A percentile compares a stretch with the other conserved stretches of the same genome.
Evolutionary conservation across 129 eudicot genomes (phyloP).

Genomic region (Artemisia argyi): DNA sequence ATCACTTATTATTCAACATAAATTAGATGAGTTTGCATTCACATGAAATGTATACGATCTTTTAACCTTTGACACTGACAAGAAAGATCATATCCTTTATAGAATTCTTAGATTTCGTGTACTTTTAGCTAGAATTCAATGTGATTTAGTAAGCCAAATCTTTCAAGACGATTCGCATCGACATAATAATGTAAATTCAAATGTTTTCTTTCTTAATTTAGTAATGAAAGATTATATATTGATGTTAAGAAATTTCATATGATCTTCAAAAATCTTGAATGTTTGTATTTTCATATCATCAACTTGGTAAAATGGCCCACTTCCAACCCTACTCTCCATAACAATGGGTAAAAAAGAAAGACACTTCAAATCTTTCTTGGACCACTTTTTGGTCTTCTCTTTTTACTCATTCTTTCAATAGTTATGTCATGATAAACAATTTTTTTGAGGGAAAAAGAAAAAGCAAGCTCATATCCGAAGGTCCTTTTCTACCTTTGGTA

Average conservation of each 20-base stretch:
- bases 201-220: constrained; percentile 20
- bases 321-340: constrained; percentile 19
- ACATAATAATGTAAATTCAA: constrained; percentile 17
- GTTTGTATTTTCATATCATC: constrained; percentile 4
- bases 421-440: background rate
- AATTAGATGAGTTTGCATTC: background rate
- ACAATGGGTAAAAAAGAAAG: constrained; percentile 7
- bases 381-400: constrained; percentile 15
- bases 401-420: background rate
- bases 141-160: constrained; percentile 30
- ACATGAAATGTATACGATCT: background rate
- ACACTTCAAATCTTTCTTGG: constrained; percentile 12
- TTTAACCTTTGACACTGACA: background rate
- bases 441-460: background rate
- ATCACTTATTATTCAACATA: constrained; percentile 7
- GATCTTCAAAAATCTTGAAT: constrained; percentile 21
- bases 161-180: constrained; percentile 26
- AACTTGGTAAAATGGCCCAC: constrained; percentile 18
- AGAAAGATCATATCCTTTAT: constrained; percentile 18
- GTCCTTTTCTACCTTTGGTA: too few relatives aligned
- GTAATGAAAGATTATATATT: background rate
- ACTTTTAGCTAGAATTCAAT: constrained; percentile 10
- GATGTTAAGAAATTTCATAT: constrained; percentile 21
- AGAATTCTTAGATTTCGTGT: constrained; percentile 2
- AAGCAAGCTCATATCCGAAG: background rate